Evolutionary conservation across 169 alveolate species (phyloP).

Genomic region (Toxoplasma gondii): DNA sequence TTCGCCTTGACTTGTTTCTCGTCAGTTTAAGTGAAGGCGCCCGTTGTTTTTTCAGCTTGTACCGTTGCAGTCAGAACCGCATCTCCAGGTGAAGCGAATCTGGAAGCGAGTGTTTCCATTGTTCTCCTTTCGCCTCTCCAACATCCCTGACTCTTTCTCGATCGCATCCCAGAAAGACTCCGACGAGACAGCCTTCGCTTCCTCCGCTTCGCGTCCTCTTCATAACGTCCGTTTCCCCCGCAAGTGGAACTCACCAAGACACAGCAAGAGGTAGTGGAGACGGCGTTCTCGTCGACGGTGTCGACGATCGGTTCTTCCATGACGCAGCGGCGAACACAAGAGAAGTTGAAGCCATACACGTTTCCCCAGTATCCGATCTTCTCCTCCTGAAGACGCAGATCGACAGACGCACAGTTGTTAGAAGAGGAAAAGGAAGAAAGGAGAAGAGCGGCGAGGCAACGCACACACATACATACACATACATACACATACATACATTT

Average conservation of each 20-base stretch:
- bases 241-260: conserved; percentile 65
- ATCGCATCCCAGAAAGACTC: not conserved
- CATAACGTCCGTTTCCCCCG: too few species aligned
- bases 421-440: too few species aligned
- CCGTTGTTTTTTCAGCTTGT: too few species aligned
- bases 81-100: too few species aligned
- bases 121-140: too few species aligned
- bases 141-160: not conserved
- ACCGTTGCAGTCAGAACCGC: too few species aligned
- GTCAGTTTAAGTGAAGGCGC: too few species aligned
- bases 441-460: not conserved
- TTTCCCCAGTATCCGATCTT: conserved; percentile 96
- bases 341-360: conserved; percentile 96
- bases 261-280: conserved; percentile 87
- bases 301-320: conserved; percentile 96
- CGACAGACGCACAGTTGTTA: not conserved
- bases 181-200: too few species aligned
- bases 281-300: conserved; percentile 85
- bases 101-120: too few species aligned
- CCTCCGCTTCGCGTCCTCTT: too few species aligned
- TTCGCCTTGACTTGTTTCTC: too few species aligned
- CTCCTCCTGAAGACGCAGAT: conserved; percentile 68
- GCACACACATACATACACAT: not conserved
- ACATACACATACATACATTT: not conserved
- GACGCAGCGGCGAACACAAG: conserved; percentile 86